These are phyloP conservation scores for Rusavskia elegans DNA, from an alignment of 495 filamentous ascomycete species.

Conservation along the genomic window DNA sequence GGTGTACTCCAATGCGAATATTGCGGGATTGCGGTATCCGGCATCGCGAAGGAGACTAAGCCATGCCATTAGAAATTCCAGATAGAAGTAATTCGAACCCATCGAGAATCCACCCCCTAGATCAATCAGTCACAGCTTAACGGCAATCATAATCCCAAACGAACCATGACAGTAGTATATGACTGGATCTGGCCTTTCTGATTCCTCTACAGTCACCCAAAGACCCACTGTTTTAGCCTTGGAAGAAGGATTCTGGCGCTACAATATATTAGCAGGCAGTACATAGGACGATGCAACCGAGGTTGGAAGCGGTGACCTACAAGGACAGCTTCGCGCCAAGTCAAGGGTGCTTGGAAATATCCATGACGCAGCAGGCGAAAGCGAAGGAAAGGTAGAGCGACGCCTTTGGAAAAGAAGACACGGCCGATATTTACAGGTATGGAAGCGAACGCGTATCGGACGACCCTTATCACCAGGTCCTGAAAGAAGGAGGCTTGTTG, in stretches of 20 bases:
- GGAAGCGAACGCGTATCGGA: slow-evolving; percentile 58
- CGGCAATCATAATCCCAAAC: background rate
- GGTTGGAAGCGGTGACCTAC: background rate
- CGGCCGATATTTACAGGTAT: slow-evolving; percentile 48
- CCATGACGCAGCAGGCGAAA: slow-evolving; percentile 63
- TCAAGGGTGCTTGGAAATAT: slow-evolving; percentile 37
- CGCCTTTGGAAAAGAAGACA: slow-evolving; percentile 59
- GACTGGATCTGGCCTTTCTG: slow-evolving; percentile 44
- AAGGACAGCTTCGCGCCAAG: slow-evolving; percentile 38
- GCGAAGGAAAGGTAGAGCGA: slow-evolving; percentile 52
- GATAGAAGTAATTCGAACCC: slow-evolving; percentile 65
- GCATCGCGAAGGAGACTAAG: slow-evolving; percentile 34
- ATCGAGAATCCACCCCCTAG: slow-evolving; percentile 60
- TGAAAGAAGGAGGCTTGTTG: slow-evolving; percentile 50
- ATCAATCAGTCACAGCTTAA: background rate
- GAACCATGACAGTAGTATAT: slow-evolving; percentile 60
- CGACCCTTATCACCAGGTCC: slow-evolving; percentile 55
- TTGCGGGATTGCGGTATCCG: slow-evolving; percentile 54
- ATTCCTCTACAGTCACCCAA: slow-evolving; percentile 39
- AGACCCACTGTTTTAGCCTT: slow-evolving; percentile 32
- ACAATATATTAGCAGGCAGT: background rate
- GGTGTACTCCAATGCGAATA: slow-evolving; percentile 67
- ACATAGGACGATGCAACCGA: background rate
- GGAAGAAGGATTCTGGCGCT: background rate
- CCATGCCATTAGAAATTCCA: slow-evolving; percentile 62